Conservation (phyloP, 352 stramenopile genomes). For the Phytophthora crassamura region DNA sequence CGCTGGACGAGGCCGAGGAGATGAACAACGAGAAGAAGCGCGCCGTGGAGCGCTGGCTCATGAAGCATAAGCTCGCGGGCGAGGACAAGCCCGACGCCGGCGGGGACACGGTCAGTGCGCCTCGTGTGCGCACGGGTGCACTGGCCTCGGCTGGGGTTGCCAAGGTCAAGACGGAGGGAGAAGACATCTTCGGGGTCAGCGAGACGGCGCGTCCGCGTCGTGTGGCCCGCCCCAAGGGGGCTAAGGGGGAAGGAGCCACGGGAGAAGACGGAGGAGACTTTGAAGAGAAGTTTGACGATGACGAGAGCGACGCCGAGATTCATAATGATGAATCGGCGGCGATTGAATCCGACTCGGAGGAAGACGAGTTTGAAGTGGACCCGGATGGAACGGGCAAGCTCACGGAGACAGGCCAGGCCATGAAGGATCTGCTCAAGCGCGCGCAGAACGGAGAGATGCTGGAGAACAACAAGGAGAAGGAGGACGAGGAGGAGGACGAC, state of each 20-base stretch:
- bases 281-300: constrained; percentile 89
- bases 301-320: constrained; percentile 88
- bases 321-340: constrained; percentile 70
- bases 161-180: constrained; percentile 48
- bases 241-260: constrained; percentile 59
- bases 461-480: constrained; percentile 60
- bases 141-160: constrained; percentile 28
- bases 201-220: constrained; percentile 58
- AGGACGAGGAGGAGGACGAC: constrained; percentile 65
- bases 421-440: constrained; percentile 85
- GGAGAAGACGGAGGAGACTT: constrained; percentile 88
- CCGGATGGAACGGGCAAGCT: constrained; percentile 74
- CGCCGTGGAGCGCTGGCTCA: constrained; percentile 87
- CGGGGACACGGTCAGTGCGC: constrained; percentile 69
- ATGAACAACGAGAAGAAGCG: constrained; percentile 92
- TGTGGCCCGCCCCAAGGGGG: constrained; percentile 60
- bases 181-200: constrained; percentile 76
- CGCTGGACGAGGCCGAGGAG: constrained; percentile 85
- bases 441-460: constrained; percentile 80
- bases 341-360: constrained; percentile 76
- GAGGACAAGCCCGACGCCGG: constrained; percentile 68
- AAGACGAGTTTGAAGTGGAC: constrained; percentile 81
- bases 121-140: constrained; percentile 74
- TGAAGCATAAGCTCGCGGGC: constrained; percentile 87
- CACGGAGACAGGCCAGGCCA: constrained; percentile 82